These are phyloP conservation scores for Aristolochia fimbriata DNA, from an alignment of 164 flowering plant genomes.

Conservation along the genomic window DNA sequence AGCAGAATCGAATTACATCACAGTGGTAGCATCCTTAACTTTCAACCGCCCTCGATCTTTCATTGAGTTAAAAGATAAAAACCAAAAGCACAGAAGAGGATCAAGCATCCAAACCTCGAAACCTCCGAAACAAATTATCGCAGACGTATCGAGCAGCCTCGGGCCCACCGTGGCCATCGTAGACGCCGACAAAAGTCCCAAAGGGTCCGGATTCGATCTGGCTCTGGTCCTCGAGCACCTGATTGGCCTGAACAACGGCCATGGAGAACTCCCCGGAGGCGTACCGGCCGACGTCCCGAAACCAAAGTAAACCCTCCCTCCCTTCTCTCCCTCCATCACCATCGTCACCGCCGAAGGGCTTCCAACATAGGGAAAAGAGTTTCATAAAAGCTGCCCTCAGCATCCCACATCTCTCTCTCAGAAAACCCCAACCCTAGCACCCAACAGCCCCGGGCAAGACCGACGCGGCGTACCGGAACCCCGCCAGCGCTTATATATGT, in stretches of 20 bases:
- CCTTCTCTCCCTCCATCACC: constrained; percentile 24
- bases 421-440: constrained; percentile 11
- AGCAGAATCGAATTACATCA: too few relatives aligned
- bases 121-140: constrained; percentile 46
- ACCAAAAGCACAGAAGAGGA: too few relatives aligned
- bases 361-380: constrained; percentile 46
- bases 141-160: constrained; percentile 55
- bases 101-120: constrained; percentile 33
- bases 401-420: constrained; percentile 82
- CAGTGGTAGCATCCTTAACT: too few relatives aligned
- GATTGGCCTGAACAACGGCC: constrained; percentile 69
- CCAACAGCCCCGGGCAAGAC: background rate
- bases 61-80: too few relatives aligned
- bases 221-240: constrained; percentile 66
- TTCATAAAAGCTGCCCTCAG: constrained; percentile 45
- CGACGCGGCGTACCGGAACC: background rate
- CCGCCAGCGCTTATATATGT: too few relatives aligned
- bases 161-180: constrained; percentile 78
- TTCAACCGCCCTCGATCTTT: too few relatives aligned
- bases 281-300: constrained; percentile 33
- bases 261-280: constrained; percentile 54
- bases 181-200: constrained; percentile 69
- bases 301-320: constrained; percentile 49
- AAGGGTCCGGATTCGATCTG: constrained; percentile 66
- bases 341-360: constrained; percentile 27